Conservation (phyloP, 495 filamentous ascomycete species). For the Tuber aestivum region DNA sequence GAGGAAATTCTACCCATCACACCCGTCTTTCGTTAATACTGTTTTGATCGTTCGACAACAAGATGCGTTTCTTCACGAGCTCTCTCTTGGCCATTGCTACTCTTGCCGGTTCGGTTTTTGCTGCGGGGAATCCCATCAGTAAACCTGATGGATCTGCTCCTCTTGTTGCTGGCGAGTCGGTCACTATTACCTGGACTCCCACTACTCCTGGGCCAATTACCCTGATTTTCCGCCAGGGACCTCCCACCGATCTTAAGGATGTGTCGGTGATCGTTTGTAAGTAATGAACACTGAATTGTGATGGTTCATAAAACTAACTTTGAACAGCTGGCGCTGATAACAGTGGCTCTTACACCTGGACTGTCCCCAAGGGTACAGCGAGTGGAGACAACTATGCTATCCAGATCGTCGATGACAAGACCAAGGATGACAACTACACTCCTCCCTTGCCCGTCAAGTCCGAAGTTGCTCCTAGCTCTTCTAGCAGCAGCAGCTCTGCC, state of each 20-base stretch:
- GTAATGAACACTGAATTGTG: conserved; percentile 7
- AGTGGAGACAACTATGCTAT: conserved; percentile 30
- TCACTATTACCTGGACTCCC: conserved; percentile 56
- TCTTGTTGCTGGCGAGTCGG: conserved; percentile 53
- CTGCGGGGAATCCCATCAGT: conserved; percentile 52
- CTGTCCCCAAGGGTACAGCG: conserved; percentile 9
- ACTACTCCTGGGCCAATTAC: conserved; percentile 34
- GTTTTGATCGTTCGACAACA: conserved; percentile 17
- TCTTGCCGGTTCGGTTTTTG: conserved; percentile 50
- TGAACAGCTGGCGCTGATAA: conserved; percentile 13
- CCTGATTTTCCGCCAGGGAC: conserved; percentile 29
- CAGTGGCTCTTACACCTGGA: conserved; percentile 25
- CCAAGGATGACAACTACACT: conserved; percentile 31
- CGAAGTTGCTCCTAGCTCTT: background rate
- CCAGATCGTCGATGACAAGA: conserved; percentile 20
- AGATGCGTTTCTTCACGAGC: conserved; percentile 52
- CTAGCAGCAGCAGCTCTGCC: background rate
- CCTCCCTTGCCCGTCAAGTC: conserved; percentile 28
- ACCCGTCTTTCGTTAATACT: conserved; percentile 26
- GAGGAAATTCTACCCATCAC: conserved; percentile 24
- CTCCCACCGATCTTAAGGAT: conserved; percentile 29
- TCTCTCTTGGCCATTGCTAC: conserved; percentile 50
- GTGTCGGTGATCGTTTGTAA: conserved; percentile 20
- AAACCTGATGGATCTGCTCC: conserved; percentile 50
- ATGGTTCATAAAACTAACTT: conserved; percentile 13